phyloP scores from a whole-genome alignment of 805 yeast genomes.

The Kurtzmaniella cleridarum region DNA sequence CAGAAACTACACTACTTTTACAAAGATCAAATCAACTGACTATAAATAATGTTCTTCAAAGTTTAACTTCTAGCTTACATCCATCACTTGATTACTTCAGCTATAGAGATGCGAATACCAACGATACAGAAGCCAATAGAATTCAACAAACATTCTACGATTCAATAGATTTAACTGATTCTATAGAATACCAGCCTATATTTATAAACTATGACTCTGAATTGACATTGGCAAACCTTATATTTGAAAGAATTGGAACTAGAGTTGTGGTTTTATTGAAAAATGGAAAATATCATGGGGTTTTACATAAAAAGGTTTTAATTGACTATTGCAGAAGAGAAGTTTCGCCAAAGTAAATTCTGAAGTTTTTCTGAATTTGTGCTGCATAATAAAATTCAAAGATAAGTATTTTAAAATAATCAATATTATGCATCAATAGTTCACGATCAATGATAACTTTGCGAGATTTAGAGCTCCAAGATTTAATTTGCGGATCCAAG shows the following conservation, averaged over 20 bases:
- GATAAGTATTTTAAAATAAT: slow-evolving; percentile 8
- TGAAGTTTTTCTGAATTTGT: not conserved
- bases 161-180: slow-evolving; percentile 35
- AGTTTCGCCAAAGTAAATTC: slow-evolving; percentile 1
- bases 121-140: slow-evolving; percentile 4
- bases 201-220: slow-evolving; percentile 44
- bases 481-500: slow-evolving; percentile 3
- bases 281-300: slow-evolving; percentile 45
- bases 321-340: slow-evolving; percentile 36
- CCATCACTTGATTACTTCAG: slow-evolving; percentile 19
- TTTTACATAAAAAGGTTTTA: slow-evolving; percentile 48
- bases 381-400: slow-evolving; percentile 6
- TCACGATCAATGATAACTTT: not conserved
- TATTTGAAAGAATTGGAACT: slow-evolving; percentile 49
- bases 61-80: not conserved
- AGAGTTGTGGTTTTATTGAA: slow-evolving; percentile 42
- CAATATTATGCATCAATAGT: slow-evolving; percentile 5
- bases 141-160: slow-evolving; percentile 15
- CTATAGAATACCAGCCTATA: slow-evolving; percentile 43
- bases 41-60: not conserved
- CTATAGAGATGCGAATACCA: slow-evolving; percentile 12
- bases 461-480: not conserved
- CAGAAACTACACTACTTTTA: slow-evolving; percentile 1
- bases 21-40: not conserved
- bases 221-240: slow-evolving; percentile 43